These are phyloP conservation scores for Lodderomyces parapsilosis DNA, from an alignment of 1,139 yeast species.

Conservation along the genomic window DNA sequence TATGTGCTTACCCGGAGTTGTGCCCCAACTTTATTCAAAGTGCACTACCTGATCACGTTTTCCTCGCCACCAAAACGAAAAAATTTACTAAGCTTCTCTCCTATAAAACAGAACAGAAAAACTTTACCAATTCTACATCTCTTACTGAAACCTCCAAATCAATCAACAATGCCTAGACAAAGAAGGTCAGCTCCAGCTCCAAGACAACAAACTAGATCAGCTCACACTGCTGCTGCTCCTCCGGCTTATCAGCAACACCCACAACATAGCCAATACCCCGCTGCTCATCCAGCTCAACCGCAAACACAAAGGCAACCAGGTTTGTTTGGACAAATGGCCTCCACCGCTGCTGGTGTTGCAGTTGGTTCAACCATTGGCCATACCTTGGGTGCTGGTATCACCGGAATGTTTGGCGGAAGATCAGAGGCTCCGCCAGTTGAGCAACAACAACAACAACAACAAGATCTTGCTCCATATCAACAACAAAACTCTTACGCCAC, in stretches of 20 bases:
- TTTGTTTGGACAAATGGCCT: constrained; percentile 93
- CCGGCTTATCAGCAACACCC: constrained; percentile 16
- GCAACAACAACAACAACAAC: constrained; percentile 38
- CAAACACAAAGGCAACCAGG: constrained; percentile 66
- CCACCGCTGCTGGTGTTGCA: constrained; percentile 99
- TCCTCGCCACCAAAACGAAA: constrained; percentile 9
- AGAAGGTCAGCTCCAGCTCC: constrained; percentile 66
- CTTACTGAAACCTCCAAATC: background rate
- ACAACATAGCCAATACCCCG: constrained; percentile 22
- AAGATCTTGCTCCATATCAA: constrained; percentile 24
- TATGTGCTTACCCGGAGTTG: background rate
- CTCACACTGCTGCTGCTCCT: constrained; percentile 74
- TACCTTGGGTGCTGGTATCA: constrained; percentile 91
- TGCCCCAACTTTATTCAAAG: background rate
- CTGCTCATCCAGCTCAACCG: constrained; percentile 37
- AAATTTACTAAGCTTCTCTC: background rate
- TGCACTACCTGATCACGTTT: constrained; percentile 8
- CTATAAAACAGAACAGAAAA: constrained; percentile 1
- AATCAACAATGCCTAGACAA: constrained; percentile 53
- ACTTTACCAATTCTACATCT: constrained; percentile 1
- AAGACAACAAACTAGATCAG: constrained; percentile 65
- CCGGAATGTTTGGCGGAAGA: constrained; percentile 75
- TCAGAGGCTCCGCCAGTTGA: constrained; percentile 52
- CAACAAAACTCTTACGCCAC: constrained; percentile 32
- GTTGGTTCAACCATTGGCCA: constrained; percentile 98